These are phyloP conservation scores for Annulohypoxylon maeteangense DNA, from an alignment of 495 filamentous ascomycete genomes.

Conservation along the genomic window DNA sequence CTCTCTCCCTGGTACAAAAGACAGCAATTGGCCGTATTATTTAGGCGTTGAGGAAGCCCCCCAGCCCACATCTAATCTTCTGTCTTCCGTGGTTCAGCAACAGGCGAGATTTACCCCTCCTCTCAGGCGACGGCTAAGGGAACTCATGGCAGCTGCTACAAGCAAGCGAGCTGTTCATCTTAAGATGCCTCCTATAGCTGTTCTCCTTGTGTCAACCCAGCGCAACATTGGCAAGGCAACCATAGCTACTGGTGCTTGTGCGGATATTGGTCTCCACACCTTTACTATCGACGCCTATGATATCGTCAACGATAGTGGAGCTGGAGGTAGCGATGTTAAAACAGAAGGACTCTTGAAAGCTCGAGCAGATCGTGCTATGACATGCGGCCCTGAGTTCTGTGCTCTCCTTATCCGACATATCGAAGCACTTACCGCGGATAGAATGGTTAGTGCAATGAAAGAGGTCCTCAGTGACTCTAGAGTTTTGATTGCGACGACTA, in stretches of 20 bases:
- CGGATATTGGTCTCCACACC: slow-evolving; percentile 88
- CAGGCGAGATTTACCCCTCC: slow-evolving; percentile 66
- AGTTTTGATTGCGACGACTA: slow-evolving; percentile 91
- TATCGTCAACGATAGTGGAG: slow-evolving; percentile 87
- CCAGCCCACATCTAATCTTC: slow-evolving; percentile 48
- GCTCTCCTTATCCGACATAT: slow-evolving; percentile 87
- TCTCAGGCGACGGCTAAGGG: slow-evolving; percentile 79
- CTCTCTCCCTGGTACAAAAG: slow-evolving; percentile 76
- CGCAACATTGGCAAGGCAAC: slow-evolving; percentile 90
- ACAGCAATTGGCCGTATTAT: slow-evolving; percentile 87
- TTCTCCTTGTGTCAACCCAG: slow-evolving; percentile 89
- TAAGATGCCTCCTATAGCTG: slow-evolving; percentile 84
- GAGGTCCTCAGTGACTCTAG: slow-evolving; percentile 77
- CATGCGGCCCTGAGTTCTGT: slow-evolving; percentile 84
- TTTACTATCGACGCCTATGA: slow-evolving; percentile 94
- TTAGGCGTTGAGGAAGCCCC: slow-evolving; percentile 73
- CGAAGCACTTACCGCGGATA: slow-evolving; percentile 88
- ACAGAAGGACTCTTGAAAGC: slow-evolving; percentile 89
- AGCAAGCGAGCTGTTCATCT: slow-evolving; percentile 87
- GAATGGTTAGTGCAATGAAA: slow-evolving; percentile 84
- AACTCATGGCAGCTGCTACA: slow-evolving; percentile 87
- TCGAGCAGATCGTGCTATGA: slow-evolving; percentile 86
- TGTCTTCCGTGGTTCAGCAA: slow-evolving; percentile 49
- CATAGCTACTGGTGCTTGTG: slow-evolving; percentile 77
- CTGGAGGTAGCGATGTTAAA: slow-evolving; percentile 88